Percentiles rank a stretch among this genome's conserved stretches.
phyloP scores from a whole-genome alignment of 345 rosid species.

The Lumnitzera littorea region DNA sequence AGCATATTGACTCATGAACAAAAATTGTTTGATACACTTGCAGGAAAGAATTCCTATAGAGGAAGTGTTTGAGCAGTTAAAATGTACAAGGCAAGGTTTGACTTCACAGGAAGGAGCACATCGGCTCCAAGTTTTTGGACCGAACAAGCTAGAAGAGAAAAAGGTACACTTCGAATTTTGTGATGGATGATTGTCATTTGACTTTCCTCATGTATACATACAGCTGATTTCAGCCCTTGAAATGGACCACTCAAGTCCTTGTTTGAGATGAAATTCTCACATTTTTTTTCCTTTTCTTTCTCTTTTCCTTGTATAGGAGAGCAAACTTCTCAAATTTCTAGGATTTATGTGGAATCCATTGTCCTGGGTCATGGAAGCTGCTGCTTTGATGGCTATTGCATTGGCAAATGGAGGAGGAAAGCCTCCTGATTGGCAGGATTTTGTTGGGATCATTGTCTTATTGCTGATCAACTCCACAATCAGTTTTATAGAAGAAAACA shows the following conservation, averaged over 20 bases:
- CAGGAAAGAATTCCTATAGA: constrained; percentile 72
- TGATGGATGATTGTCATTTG: background rate
- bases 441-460: constrained; percentile 65
- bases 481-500: constrained; percentile 87
- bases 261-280: too few relatives aligned
- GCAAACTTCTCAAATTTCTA: constrained; percentile 75
- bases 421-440: constrained; percentile 97
- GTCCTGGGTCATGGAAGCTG: constrained; percentile 98
- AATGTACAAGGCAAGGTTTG: constrained; percentile 51
- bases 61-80: constrained; percentile 70
- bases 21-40: background rate
- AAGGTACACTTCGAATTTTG: constrained; percentile 32
- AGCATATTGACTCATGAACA: too few relatives aligned
- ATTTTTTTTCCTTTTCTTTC: background rate
- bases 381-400: constrained; percentile 81
- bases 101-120: constrained; percentile 55
- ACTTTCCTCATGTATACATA: background rate
- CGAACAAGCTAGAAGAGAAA: constrained; percentile 90
- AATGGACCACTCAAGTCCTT: background rate
- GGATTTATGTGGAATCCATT: constrained; percentile 99
- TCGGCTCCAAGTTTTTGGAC: constrained; percentile 76
- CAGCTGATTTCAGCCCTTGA: background rate
- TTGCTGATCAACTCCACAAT: constrained; percentile 84
- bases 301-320: constrained; percentile 38
- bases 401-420: constrained; percentile 68